Base-by-base conservation (phyloP, 345 rosid species). In the Euphorbia lathyris region DNA sequence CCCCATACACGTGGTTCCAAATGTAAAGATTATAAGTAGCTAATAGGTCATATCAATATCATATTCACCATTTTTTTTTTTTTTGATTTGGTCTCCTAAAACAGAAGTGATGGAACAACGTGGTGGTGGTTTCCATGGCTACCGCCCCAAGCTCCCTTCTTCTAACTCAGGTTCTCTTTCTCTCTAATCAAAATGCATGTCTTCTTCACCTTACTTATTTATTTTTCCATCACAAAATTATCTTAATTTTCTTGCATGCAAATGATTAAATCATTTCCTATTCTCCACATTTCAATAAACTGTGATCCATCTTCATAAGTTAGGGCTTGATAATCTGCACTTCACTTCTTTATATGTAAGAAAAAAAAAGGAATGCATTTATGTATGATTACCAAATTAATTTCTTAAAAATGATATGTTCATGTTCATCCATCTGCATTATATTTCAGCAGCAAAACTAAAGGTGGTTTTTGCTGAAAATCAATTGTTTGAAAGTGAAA, bases 41-140 rank as follows among this genome's bases (percentile, higher is more conserved):
- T 7, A n/a, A n/a, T n/a, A n/a, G n/a, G n/a, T n/a, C n/a, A n/a
- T n/a, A n/a, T n/a, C n/a, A n/a, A n/a, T 60, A 17, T 22, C 51
- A 63, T 19, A 26, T 22, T 63, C 30, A 22, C 66, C 30, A 30
- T 38, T 20, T 60, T 60, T 9, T 45, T 64, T 8, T 2, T 23
- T 23, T 57, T 57, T 29, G 7, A 6, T 16, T 7, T 11, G 2
- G 16, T 22, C 38, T 12, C 25, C 38, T 45, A 23, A 29, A 10
- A 25, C 27, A 67, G 17, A 14, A 11, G 58, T 7, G 38, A 7
- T 25, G 11, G 29, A 17, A 63, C 9, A 9, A 40, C 9, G 11
- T 67, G 76, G 77, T 70, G 84, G 83, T 73, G 89, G 86, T 73
- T 89, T 84, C 75, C 92, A 84, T 76, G 88, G 92, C 76, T 87